Conservation (phyloP, 495 filamentous ascomycete genomes). For the Xanthoparmelia taractica region DNA sequence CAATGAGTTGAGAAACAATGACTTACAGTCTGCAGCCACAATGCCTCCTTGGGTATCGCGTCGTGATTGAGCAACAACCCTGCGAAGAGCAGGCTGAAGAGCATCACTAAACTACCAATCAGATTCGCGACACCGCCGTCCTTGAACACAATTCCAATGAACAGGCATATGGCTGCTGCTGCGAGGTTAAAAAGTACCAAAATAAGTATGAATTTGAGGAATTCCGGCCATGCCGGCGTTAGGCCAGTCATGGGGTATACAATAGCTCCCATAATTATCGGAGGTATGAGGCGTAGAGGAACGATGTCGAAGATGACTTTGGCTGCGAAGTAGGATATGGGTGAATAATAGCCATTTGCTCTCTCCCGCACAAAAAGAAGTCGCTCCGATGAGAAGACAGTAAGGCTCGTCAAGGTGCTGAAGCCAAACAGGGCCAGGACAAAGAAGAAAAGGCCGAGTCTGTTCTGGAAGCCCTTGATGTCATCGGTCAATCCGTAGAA, state of each 20-base stretch:
- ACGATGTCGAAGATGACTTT: conserved; percentile 96
- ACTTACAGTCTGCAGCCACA: conserved; percentile 83
- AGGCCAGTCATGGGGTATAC: conserved; percentile 99
- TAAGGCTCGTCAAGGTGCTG: conserved; percentile 86
- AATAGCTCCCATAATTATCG: conserved; percentile 92
- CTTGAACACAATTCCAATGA: conserved; percentile 92
- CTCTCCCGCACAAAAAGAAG: conserved; percentile 89
- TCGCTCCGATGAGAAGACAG: conserved; percentile 87
- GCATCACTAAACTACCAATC: conserved; percentile 92
- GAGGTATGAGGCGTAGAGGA: conserved; percentile 85
- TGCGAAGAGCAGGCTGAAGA: conserved; percentile 92
- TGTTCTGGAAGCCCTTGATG: conserved; percentile 95
- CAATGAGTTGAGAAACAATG: conserved; percentile 12
- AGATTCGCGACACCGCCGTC: conserved; percentile 90
- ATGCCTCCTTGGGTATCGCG: conserved; percentile 70
- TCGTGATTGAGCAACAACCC: conserved; percentile 90
- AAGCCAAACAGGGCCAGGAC: conserved; percentile 93
- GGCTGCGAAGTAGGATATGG: conserved; percentile 89
- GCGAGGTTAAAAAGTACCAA: conserved; percentile 94
- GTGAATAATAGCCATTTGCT: conserved; percentile 96
- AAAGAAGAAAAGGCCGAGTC: conserved; percentile 98
- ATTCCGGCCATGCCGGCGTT: conserved; percentile 71
- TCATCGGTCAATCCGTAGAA: conserved; percentile 96
- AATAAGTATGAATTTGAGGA: conserved; percentile 84
- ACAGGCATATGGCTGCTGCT: conserved; percentile 84